Conservation (phyloP, 1,284 basidiomycete genomes). For the Cryptococcus maquisensis region DNA sequence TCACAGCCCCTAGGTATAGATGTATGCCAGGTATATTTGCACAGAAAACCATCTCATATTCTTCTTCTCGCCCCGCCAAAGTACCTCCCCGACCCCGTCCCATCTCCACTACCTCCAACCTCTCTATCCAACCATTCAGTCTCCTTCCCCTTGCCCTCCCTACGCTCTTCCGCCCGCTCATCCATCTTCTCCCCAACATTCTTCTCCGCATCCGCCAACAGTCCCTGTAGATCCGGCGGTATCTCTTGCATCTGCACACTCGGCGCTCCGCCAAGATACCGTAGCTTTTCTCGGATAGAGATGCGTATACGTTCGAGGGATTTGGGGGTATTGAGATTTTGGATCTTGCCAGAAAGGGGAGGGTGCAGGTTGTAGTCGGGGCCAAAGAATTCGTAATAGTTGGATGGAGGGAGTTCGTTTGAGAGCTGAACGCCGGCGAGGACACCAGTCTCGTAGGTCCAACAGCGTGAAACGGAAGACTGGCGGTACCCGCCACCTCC, state of each 20-base stretch:
- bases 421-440: slow-evolving; percentile 80
- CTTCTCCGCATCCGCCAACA: slow-evolving; percentile 71
- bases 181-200: slow-evolving; percentile 64
- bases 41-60: neutral
- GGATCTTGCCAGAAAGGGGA: slow-evolving; percentile 80
- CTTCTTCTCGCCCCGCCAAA: neutral
- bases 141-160: slow-evolving; percentile 46
- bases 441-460: slow-evolving; percentile 96
- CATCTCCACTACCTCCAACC: slow-evolving; percentile 4
- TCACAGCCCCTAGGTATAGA: neutral
- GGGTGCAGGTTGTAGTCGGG: slow-evolving; percentile 92
- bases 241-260: slow-evolving; percentile 96
- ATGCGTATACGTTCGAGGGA: slow-evolving; percentile 81
- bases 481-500: slow-evolving; percentile 85
- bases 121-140: slow-evolving; percentile 12
- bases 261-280: slow-evolving; percentile 91
- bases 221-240: slow-evolving; percentile 80
- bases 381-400: slow-evolving; percentile 90
- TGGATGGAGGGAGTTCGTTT: slow-evolving; percentile 79
- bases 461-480: slow-evolving; percentile 94
- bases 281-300: slow-evolving; percentile 79
- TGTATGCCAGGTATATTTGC: neutral
- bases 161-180: slow-evolving; percentile 62
- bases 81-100: slow-evolving; percentile 1
- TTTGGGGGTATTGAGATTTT: slow-evolving; percentile 83